These are phyloP conservation scores for Hyaloscypha bicolor DNA, from an alignment of 495 filamentous ascomycete genomes.

Conservation along the genomic window DNA sequence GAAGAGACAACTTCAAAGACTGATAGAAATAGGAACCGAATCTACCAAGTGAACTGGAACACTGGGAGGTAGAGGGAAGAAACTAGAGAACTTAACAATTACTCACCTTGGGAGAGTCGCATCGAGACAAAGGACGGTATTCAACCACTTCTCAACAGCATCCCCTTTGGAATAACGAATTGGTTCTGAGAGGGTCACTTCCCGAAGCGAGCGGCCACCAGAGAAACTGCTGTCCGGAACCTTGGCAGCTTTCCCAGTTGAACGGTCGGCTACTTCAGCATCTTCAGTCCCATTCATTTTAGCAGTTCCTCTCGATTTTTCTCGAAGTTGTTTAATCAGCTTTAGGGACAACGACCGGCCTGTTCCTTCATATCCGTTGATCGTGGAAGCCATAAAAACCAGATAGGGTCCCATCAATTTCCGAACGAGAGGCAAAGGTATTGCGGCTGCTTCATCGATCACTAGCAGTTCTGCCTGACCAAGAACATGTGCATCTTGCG, in stretches of 20 bases:
- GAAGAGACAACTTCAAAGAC: neutral
- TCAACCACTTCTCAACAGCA: constrained; percentile 93
- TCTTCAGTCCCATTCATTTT: constrained; percentile 54
- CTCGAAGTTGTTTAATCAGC: constrained; percentile 94
- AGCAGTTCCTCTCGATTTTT: constrained; percentile 72
- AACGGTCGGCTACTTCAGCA: constrained; percentile 70
- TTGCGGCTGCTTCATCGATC: constrained; percentile 97
- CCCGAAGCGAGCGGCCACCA: constrained; percentile 79
- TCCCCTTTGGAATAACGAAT: constrained; percentile 94
- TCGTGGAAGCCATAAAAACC: constrained; percentile 99
- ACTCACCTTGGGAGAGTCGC: constrained; percentile 72
- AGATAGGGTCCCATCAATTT: constrained; percentile 98
- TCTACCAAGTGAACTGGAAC: too few relatives aligned
- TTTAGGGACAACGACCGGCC: constrained; percentile 94
- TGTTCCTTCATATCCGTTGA: constrained; percentile 98
- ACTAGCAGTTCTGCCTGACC: constrained; percentile 96
- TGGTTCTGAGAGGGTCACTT: constrained; percentile 90
- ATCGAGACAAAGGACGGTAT: constrained; percentile 90
- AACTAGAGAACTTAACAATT: neutral
- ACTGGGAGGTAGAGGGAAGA: neutral
- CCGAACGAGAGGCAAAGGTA: constrained; percentile 86
- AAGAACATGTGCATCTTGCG: constrained; percentile 90
- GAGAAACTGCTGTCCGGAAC: constrained; percentile 56
- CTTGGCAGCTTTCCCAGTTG: constrained; percentile 68
- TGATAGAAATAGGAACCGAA: too few relatives aligned